phyloP scores from a whole-genome alignment of 768 basidiomycete species.

The Lyophyllum shimeji region DNA sequence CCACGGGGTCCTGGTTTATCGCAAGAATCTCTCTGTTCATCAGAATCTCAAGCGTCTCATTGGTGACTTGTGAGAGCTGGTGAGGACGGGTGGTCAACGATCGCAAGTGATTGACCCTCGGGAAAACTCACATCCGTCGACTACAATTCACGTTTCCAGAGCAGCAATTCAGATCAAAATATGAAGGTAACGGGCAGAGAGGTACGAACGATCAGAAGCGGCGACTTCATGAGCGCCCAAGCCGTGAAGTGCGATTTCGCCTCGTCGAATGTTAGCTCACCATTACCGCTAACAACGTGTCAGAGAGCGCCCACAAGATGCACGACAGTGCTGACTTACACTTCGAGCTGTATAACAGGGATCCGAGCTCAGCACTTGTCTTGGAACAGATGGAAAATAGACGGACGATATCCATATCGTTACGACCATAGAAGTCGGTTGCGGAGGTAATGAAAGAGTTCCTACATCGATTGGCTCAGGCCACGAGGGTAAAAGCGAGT shows the following conservation, averaged over 20 bases:
- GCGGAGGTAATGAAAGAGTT: slow-evolving; percentile 68
- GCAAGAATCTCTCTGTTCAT: slow-evolving; percentile 65
- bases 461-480: slow-evolving; percentile 27
- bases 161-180: no score
- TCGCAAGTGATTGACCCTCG: neutral
- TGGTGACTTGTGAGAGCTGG: slow-evolving; percentile 44
- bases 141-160: neutral
- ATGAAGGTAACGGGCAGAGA: neutral
- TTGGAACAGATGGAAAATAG: neutral
- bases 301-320: neutral
- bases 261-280: slow-evolving; percentile 60
- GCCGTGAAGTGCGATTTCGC: slow-evolving; percentile 71
- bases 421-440: slow-evolving; percentile 65
- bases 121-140: slow-evolving; percentile 15
- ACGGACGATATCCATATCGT: slow-evolving; percentile 68
- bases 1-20: slow-evolving; percentile 66
- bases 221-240: slow-evolving; percentile 70
- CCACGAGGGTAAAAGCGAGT: neutral
- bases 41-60: slow-evolving; percentile 54
- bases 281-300: slow-evolving; percentile 51
- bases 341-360: slow-evolving; percentile 42
- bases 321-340: slow-evolving; percentile 32
- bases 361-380: neutral
- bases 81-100: neutral
- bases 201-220: slow-evolving; percentile 43